Base-by-base conservation (phyloP, 2,329 filamentous ascomycete species). In the Camptophora hylomeconis region DNA sequence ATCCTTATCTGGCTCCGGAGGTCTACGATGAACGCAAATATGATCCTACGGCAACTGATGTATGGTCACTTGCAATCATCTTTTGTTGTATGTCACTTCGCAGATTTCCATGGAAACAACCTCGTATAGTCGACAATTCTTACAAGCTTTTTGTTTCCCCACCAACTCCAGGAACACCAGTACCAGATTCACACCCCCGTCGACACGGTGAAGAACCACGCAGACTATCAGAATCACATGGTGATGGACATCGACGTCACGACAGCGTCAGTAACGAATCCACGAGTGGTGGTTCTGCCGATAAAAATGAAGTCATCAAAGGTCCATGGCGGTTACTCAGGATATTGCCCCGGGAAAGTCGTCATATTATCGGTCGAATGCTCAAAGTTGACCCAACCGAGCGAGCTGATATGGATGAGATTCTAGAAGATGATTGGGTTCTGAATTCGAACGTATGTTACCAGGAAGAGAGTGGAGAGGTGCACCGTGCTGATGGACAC, bases 41-140 rank as follows among this genome's bases (percentile, higher is more conserved):
- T 52, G 86, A 98, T 47, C 84, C 89, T 1, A 80, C 86, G 38
- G 82, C 84, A 5, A 82, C 87, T 1, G 89, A 98, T 57, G 84
- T 98, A 35, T 98, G 89, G 89, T 98, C 89, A 7, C 65, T 98
- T 35, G 89, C 87, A 11, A 98, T 98, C 45, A 95, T 98, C 31
- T 98, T 87, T 58, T 95, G 89, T 57, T 98, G 89, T 62, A 98
- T 98, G 89, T 89, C 83, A 4, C 64, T 98, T 22, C 72, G 89
- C 13, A 67, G 89, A 19, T 98, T 98, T 49, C 89, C 89, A 0
- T 98, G 89, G 89, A 98, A 98, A 59, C 75, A 92, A 19, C 89
- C 89, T 4, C 74, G 86, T 21, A 61, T 84, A 51, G 81, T 81
- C 3, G 89, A 98, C 53, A 95, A 92, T 53, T 93, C 84, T 0